Conservation (phyloP, 78 protist genomes). For the Creolimax fragrantissima region DNA sequence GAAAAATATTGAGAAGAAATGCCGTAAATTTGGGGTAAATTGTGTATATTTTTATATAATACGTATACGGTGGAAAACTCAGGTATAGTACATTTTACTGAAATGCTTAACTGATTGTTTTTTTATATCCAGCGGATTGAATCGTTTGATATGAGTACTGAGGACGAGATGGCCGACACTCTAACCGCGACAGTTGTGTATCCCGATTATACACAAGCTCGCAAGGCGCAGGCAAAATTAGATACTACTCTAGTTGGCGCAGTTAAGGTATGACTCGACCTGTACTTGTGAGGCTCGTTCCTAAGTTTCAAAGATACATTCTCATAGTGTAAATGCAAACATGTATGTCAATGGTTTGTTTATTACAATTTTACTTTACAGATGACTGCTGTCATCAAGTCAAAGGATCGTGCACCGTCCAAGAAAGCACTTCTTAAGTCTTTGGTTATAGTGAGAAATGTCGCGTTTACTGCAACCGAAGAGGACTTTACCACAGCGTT, state of each 20-base stretch:
- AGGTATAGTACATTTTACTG: not conserved
- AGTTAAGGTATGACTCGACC: too few relatives aligned
- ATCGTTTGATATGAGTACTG: not conserved
- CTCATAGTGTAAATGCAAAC: too few relatives aligned
- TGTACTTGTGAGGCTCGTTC: too few relatives aligned
- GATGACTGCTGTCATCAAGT: too few relatives aligned
- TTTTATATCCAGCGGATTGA: not conserved
- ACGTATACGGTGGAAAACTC: not conserved
- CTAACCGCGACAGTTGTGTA: not conserved
- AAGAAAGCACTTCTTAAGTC: not conserved
- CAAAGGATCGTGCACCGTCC: not conserved
- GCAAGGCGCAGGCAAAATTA: too few relatives aligned
- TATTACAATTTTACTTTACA: too few relatives aligned
- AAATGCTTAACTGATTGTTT: not conserved
- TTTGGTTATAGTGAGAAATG: not conserved
- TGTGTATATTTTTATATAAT: not conserved
- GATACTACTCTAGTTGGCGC: too few relatives aligned
- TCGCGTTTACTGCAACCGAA: not conserved
- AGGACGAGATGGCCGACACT: not conserved
- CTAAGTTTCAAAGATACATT: too few relatives aligned
- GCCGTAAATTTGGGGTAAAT: not conserved
- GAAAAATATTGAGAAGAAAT: not conserved
- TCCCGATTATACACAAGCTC: too few relatives aligned
- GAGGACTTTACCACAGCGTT: not conserved
- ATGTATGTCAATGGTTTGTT: too few relatives aligned